Base-by-base conservation (phyloP, 768 basidiomycete genomes). In the Mycena polygramma region DNA sequence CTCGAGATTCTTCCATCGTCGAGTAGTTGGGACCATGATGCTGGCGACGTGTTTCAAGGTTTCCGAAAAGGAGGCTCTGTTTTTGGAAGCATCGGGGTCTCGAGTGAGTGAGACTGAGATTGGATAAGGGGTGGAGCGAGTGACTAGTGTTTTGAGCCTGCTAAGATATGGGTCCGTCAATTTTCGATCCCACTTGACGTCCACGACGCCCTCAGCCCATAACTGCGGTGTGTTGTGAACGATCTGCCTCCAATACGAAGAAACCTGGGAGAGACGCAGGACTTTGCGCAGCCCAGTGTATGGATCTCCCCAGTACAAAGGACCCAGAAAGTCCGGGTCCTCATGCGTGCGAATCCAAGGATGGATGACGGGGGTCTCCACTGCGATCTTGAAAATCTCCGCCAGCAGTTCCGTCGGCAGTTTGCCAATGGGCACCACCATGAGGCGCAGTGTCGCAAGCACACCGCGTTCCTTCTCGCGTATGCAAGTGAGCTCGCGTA, bases 261-360 rank as follows among this genome's bases (percentile, higher is more conserved):
- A 68, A 20, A 68, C 59, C 30, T 69, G 68, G 7, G 68, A 48
- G 6, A 63, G 55, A 36, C 67, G 30, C 4, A 69, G 19, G 35
- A 63, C 39, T 22, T 36, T 49, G 13, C 26, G 20, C 10, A 41
- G 19, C 26, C 30, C 36, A n/a, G 37, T 14, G 54, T 37, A 3
- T 20, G 37, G 6, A 7, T 2, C 10, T n/a, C 22, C 22, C 48
- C 14, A 9, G n/a, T 22, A 24, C 48, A 49, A 24, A 14, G 10
- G 10, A 41, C 41, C 17, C 20, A 8, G 46, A 48, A 48, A 30
- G 30, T 30, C 30, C 30, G 30, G 30, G 30, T 30, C 30, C 30
- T 30, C 30, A 30, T 30, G 30, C 41, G 41, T 15, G 9, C 41
- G 41, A 41, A 41, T 5, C 41, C 41, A 41, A 4, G 15, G 41